Base-by-base conservation (phyloP, 2,329 filamentous ascomycete species). In the Talaromyces islandicus region DNA sequence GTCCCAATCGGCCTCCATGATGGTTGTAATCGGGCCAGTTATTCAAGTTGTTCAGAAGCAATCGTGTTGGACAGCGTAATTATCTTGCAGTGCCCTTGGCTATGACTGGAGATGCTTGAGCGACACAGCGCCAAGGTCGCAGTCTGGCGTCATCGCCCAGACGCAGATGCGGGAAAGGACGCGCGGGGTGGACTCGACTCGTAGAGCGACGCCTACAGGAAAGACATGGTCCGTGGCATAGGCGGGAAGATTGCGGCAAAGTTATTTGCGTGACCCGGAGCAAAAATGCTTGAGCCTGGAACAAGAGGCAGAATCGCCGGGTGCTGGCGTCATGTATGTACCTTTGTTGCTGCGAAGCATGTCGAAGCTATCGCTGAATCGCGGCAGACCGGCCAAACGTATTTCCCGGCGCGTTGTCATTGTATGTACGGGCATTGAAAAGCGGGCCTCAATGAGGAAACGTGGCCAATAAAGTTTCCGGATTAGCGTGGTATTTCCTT, bases 1-100 rank as follows among this genome's bases (percentile, higher is more conserved):
- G 70, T 75, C 71, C 73, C 76, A 80, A 64, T 80, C 78, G 62
- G 76, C 75, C 70, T 79, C 78, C 78, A 80, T 80, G 62, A 62
- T 38, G 19, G 43, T 21, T 46, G 43, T 46, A 24, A 24, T 19
- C 21, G 21, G 43, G 43, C 7, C 43, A 46, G 21, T 2, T 6
- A 6, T 14, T 6, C 43, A 4, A 24, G 11, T 66, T 63, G 64
- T 64, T 60, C 64, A 38, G 50, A 55, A 51, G 38, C 41, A 10
- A 32, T 30, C 25, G n/a, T n/a, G n/a, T 53, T 38, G 21, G 19
- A 35, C 19, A 35, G 29, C 14, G 30, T 3, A 25, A 6, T 35
- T 30, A 54, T 55, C n/a, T 3, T 14, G 10, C 4, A 38, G 17
- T 38, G 17, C n/a, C n/a, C 21, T 30, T 54, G 27, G 30, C 52